phyloP scores from a whole-genome alignment of 257 asterid species.

The Primulina tabacum region DNA sequence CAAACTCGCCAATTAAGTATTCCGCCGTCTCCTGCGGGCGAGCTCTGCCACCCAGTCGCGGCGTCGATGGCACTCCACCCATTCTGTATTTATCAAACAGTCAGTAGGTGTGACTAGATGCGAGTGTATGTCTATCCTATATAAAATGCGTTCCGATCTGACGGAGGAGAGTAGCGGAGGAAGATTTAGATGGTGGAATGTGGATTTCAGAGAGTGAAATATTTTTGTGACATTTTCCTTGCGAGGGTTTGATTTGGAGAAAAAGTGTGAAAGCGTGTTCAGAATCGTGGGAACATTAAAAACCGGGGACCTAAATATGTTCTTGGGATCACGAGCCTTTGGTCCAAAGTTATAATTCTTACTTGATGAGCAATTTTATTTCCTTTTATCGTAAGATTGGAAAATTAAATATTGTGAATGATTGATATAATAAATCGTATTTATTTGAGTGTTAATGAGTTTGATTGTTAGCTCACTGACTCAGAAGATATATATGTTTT shows the following conservation, averaged over 20 bases:
- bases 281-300: no score
- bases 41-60: conserved; percentile 55
- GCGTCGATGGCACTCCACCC: conserved; percentile 94
- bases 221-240: not conserved
- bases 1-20: conserved; percentile 63
- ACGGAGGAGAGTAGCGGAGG: not conserved
- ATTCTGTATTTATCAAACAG: conserved; percentile 29
- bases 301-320: not conserved
- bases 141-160: not conserved
- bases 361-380: no score
- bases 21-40: conserved; percentile 81
- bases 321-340: no score
- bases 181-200: not conserved
- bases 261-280: not conserved
- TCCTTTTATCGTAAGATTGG: no score
- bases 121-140: not conserved
- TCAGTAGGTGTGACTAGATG: not conserved
- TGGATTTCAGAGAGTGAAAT: not conserved
- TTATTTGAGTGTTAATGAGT: no score
- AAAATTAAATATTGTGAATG: no score
- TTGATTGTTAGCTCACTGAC: no score
- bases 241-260: not conserved
- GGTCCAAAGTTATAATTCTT: no score
- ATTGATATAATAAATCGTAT: no score
- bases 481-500: no score